phyloP scores from a whole-genome alignment of 345 rosid species.

The Carallia pectinifolia region DNA sequence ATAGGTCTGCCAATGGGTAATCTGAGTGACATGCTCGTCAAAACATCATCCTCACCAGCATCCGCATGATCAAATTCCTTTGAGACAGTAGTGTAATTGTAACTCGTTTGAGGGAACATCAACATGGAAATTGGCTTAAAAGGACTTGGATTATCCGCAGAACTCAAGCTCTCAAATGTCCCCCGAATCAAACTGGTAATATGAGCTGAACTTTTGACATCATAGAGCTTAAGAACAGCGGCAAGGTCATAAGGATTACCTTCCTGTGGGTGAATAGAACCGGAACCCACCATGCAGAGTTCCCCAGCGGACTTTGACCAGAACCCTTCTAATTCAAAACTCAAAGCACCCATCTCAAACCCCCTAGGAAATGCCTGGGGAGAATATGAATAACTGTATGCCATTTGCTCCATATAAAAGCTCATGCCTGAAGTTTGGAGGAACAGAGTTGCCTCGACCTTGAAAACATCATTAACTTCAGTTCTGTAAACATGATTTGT shows the following conservation, averaged over 20 bases:
- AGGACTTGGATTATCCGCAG: conserved; percentile 6
- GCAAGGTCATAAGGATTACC: conserved; percentile 16
- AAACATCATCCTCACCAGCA: neutral
- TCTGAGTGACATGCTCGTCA: neutral
- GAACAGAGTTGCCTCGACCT: conserved; percentile 25
- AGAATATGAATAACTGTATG: neutral
- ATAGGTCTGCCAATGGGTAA: conserved; percentile 17
- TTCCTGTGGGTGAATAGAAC: conserved; percentile 1
- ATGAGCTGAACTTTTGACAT: conserved; percentile 7
- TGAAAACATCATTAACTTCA: conserved; percentile 14
- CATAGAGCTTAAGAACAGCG: conserved; percentile 29
- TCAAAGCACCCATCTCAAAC: conserved; percentile 2
- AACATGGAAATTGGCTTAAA: conserved; percentile 28
- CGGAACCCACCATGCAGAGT: conserved; percentile 41
- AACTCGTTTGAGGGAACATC: conserved; percentile 27
- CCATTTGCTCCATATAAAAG: neutral
- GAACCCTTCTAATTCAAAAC: conserved; percentile 33
- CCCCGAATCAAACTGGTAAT: conserved; percentile 31
- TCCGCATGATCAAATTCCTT: conserved; percentile 4
- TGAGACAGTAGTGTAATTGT: conserved; percentile 16
- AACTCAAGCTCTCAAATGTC: conserved; percentile 21
- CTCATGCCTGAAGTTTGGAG: neutral
- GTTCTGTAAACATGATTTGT: conserved; percentile 27
- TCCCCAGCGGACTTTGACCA: conserved; percentile 31
- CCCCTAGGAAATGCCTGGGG: neutral